A percentile compares a stretch with the other conserved stretches of the same genome.
These are phyloP conservation scores for Fusarium cicatricum DNA, from an alignment of 2,329 filamentous ascomycete genomes.

Conservation along the genomic window DNA sequence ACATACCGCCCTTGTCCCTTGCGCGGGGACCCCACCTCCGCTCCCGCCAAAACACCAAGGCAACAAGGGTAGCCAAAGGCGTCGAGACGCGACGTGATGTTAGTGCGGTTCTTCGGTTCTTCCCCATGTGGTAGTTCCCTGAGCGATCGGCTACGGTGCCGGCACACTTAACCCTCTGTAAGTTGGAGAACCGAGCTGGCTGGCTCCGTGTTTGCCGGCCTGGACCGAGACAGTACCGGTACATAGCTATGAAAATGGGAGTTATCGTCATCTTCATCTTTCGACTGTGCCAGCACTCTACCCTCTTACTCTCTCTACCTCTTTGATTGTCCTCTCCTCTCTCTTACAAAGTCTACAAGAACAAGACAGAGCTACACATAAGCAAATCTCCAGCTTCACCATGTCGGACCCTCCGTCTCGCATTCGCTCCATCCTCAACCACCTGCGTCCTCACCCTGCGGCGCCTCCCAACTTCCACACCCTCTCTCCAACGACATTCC, in stretches of 20 bases:
- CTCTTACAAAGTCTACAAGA: background rate
- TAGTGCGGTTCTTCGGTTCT: background rate
- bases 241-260: conserved; percentile 38
- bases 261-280: conserved; percentile 11
- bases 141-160: conserved; percentile 20
- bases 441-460: conserved; percentile 52
- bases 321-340: background rate
- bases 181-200: conserved; percentile 40
- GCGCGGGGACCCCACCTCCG: conserved; percentile 34
- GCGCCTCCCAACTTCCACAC: conserved; percentile 72
- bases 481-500: conserved; percentile 86
- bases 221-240: conserved; percentile 41
- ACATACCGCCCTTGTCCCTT: too few species aligned
- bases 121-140: background rate
- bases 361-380: conserved; percentile 13
- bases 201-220: conserved; percentile 39
- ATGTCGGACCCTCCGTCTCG: conserved; percentile 74
- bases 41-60: too few species aligned
- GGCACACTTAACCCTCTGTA: background rate
- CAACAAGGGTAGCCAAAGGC: too few species aligned
- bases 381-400: conserved; percentile 26
- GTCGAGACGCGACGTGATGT: too few species aligned
- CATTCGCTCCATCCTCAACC: conserved; percentile 64
- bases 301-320: background rate
- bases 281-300: background rate